Base-by-base conservation (phyloP, 352 stramenopile species). In the Phytopythium mirpurense region DNA sequence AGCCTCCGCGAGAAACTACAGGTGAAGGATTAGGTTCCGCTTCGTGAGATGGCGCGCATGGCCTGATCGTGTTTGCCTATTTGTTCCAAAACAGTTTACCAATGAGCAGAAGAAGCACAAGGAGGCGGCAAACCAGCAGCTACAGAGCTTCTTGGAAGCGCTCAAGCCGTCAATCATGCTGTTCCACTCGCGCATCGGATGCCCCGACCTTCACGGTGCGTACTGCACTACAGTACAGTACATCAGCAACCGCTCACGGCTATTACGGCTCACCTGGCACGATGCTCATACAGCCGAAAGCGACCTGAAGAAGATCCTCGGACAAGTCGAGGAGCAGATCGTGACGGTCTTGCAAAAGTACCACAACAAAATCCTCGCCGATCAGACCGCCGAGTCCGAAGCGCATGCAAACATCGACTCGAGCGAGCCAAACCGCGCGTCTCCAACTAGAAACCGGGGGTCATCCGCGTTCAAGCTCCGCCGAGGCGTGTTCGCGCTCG, bases 31-130 rank as follows among this genome's bases (percentile, higher is more conserved):
- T 43, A 9, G 15, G 16, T 19, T 6, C 2, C 14, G 12, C 19
- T 44, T 44, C 38, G 11, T n/a, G 24, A 6, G 26, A 15, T 15
- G n/a, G 26, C n/a, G 10, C n/a, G 4, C 7, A 14, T 18, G 19
- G 24, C 3, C 23, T 24, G 18, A 31, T 45, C 12, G 1, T 26
- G 7, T 31, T 6, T 19, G 16, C 5, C 5, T 32, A 32, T 32
- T 32, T 2, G 18, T 36, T 52, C 18, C 41, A 2, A 3, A 51
- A 9, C 4, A 70, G 68, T 58, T 67, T 38, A 80, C 74, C 6
- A 78, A 83, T 19, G 81, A 91, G 37, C 73, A 83, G 38, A 86
- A 86, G 52, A 90, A 86, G 56, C 63, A 83, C 45, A 90, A 90
- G 50, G 80, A 90, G 27, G 75, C 88, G 26, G 65, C 75, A 9